A percentile compares a stretch with the other conserved stretches of the same genome.
Evolutionary conservation across 805 yeast genomes (phyloP).

Genomic region (Suhomyces sp.): DNA sequence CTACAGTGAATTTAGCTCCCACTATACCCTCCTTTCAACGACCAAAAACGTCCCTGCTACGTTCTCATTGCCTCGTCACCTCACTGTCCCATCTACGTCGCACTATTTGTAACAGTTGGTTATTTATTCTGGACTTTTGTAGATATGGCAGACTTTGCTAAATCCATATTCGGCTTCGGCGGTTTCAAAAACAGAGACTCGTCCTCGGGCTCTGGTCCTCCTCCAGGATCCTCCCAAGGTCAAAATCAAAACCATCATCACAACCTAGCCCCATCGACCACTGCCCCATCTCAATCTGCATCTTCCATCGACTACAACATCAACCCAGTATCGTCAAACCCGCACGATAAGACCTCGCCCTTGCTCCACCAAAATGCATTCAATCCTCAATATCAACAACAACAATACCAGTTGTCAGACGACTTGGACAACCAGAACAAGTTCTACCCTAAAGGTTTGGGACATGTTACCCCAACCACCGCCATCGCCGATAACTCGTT

Average conservation of each 20-base stretch:
- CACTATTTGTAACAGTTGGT: too few relatives aligned
- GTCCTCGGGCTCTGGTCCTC: slow-evolving; percentile 4
- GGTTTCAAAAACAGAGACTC: slow-evolving; percentile 31
- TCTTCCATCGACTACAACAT: slow-evolving; percentile 4
- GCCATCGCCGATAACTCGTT: slow-evolving; percentile 61
- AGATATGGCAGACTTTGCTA: slow-evolving; percentile 46
- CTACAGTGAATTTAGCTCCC: too few relatives aligned
- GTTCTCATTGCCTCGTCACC: too few relatives aligned
- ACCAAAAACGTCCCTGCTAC: too few relatives aligned
- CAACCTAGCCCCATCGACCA: not conserved
- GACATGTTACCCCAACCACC: slow-evolving; percentile 58
- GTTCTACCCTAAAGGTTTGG: slow-evolving; percentile 39
- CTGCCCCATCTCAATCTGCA: slow-evolving; percentile 2
- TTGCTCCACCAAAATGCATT: not conserved
- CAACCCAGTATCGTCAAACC: slow-evolving; percentile 4
- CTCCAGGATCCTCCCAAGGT: slow-evolving; percentile 2
- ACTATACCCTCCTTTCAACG: too few relatives aligned
- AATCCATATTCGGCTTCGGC: slow-evolving; percentile 43
- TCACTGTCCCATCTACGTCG: too few relatives aligned
- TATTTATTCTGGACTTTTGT: slow-evolving; percentile 1
- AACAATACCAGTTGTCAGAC: slow-evolving; percentile 3
- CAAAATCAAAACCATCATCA: slow-evolving; percentile 2
- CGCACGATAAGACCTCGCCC: not conserved
- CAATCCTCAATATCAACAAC: slow-evolving; percentile 3
- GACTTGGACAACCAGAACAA: slow-evolving; percentile 13